phyloP scores from a whole-genome alignment of 2,329 filamentous ascomycete species.

The Phialophora macrospora region DNA sequence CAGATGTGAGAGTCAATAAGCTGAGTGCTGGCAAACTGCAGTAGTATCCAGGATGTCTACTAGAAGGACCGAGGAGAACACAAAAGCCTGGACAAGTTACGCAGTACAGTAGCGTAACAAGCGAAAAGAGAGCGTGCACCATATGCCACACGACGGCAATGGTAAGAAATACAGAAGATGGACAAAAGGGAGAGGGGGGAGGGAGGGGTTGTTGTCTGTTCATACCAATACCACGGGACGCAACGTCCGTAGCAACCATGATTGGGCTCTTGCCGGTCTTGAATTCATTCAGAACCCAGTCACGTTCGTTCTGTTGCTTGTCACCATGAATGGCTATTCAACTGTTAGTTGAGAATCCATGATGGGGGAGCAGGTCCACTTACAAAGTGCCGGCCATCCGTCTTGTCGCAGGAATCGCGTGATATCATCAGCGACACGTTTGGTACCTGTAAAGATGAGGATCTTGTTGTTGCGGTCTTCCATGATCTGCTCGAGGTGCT shows the following conservation, averaged over 20 bases:
- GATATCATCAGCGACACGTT: slow-evolving; percentile 96
- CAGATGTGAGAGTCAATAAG: slow-evolving; percentile 33
- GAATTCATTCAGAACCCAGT: slow-evolving; percentile 99
- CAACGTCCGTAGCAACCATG: slow-evolving; percentile 99
- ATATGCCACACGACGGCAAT: slow-evolving; percentile 63
- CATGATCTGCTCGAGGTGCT: slow-evolving; percentile 98
- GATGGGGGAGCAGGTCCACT: slow-evolving; percentile 48
- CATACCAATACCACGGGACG: slow-evolving; percentile 99
- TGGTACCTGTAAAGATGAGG: slow-evolving; percentile 83
- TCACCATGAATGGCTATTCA: slow-evolving; percentile 89
- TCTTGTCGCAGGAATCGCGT: slow-evolving; percentile 96
- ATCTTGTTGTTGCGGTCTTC: slow-evolving; percentile 94
- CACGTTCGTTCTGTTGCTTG: slow-evolving; percentile 99
- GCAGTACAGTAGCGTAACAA: slow-evolving; percentile 80
- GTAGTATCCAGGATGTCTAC: slow-evolving; percentile 82
- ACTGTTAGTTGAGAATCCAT: slow-evolving; percentile 46
- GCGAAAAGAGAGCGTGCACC: slow-evolving; percentile 82
- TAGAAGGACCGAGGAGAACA: slow-evolving; percentile 72
- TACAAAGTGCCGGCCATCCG: slow-evolving; percentile 95
- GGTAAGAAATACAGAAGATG: slow-evolving; percentile 45
- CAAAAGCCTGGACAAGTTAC: slow-evolving; percentile 87
- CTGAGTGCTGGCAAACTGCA: slow-evolving; percentile 39
- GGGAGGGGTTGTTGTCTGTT: slow-evolving; percentile 57
- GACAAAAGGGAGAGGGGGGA: slow-evolving; percentile 43
- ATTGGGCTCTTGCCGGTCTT: slow-evolving; percentile 99